Evolutionary conservation across 257 asterid genomes (phyloP).

Genomic region (Striga asiatica): DNA sequence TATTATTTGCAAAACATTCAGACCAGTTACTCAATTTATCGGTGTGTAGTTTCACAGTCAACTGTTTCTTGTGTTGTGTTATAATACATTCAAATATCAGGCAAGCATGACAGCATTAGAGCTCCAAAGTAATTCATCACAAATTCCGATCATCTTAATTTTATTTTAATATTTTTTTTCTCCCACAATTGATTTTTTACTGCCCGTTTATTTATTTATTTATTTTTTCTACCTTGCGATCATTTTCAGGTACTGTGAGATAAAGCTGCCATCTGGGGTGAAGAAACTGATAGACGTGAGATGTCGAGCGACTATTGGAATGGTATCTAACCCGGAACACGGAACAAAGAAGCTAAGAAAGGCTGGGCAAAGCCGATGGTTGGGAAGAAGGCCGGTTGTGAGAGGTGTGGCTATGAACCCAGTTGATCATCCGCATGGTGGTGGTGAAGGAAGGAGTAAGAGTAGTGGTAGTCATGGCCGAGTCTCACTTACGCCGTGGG

Average conservation of each 20-base stretch:
- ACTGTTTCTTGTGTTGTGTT: too few relatives aligned
- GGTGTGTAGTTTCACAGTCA: too few relatives aligned
- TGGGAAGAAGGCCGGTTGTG: conserved; percentile 64
- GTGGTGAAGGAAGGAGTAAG: conserved; percentile 92
- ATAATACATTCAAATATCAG: too few relatives aligned
- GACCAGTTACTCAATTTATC: too few relatives aligned
- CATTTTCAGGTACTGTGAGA: conserved; percentile 44
- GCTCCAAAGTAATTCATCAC: not conserved
- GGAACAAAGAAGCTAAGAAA: conserved; percentile 56
- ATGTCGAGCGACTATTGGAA: conserved; percentile 63
- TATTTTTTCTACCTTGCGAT: not conserved
- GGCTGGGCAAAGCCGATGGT: conserved; percentile 82
- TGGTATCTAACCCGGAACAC: conserved; percentile 48
- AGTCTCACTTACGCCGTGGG: conserved; percentile 66
- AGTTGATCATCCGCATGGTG: conserved; percentile 37
- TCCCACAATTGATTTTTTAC: not conserved
- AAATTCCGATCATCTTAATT: too few relatives aligned
- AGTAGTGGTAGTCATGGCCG: conserved; percentile 71
- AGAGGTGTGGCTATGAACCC: conserved; percentile 87
- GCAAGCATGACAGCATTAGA: too few relatives aligned
- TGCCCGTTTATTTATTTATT: not conserved
- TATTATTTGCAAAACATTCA: too few relatives aligned
- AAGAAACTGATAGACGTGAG: conserved; percentile 55
- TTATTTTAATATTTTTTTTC: too few relatives aligned
- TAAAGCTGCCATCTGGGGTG: conserved; percentile 61